A percentile compares a stretch with the other conserved stretches of the same genome.
phyloP scores from a whole-genome alignment of 192 early-diverging fungal species.

The Coemansia brasiliensis region DNA sequence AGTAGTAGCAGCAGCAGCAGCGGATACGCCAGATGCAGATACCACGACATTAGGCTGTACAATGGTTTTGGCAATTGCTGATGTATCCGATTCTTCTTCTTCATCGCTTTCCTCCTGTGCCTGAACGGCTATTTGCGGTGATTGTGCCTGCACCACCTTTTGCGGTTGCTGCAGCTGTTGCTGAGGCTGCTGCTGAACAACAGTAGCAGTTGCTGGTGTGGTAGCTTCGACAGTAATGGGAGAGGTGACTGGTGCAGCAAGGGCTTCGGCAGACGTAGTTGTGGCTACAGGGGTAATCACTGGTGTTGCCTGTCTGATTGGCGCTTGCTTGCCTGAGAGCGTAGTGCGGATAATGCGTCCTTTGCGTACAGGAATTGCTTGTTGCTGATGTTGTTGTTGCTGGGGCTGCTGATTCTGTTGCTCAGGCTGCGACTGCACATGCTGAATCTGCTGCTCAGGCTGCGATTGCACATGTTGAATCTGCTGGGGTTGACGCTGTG shows the following conservation, averaged over 20 bases:
- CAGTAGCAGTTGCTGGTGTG: neutral
- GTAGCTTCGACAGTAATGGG: neutral
- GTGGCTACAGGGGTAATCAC: neutral
- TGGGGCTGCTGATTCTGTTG: neutral
- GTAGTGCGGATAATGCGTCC: neutral
- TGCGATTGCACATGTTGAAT: constrained; percentile 3
- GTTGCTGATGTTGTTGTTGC: constrained; percentile 6
- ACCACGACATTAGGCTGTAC: neutral
- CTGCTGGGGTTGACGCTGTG: constrained; percentile 4
- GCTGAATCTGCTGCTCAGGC: neutral
- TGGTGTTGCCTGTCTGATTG: constrained; percentile 14
- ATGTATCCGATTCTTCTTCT: constrained; percentile 4
- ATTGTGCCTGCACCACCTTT: neutral
- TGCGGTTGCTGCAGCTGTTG: constrained; percentile 1
- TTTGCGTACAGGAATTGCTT: neutral
- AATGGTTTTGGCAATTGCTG: neutral
- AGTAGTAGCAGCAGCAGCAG: neutral
- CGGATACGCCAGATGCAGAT: neutral
- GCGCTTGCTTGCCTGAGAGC: constrained; percentile 27
- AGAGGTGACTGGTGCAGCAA: neutral
- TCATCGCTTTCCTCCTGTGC: constrained; percentile 6
- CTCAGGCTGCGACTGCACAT: neutral
- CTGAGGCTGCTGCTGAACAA: neutral
- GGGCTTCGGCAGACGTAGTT: neutral
- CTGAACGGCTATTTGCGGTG: neutral